phyloP scores from a whole-genome alignment of 345 rosid species.

The Psidium friedrichsthalianum region DNA sequence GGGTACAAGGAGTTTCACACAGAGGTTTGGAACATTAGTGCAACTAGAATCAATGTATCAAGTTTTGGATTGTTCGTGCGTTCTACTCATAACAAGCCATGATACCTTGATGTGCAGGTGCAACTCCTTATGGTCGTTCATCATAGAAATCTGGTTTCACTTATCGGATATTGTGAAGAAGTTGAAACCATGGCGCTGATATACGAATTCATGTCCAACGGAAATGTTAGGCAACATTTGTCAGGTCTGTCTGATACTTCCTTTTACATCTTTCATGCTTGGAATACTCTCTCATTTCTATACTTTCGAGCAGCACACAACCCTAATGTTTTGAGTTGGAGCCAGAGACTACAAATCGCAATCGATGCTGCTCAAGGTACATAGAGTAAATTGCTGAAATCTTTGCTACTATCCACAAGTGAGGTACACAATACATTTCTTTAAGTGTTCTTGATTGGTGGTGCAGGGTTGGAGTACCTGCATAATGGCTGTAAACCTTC shows the following conservation, averaged over 20 bases:
- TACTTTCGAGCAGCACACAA: too few species aligned
- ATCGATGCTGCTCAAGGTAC: too few species aligned
- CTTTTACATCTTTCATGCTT: not conserved
- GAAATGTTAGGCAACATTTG: conserved; percentile 11
- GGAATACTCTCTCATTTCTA: too few species aligned
- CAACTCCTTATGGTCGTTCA: conserved; percentile 19
- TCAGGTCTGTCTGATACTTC: conserved; percentile 5
- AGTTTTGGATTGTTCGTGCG: not conserved
- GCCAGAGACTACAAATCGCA: too few species aligned
- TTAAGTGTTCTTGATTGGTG: too few species aligned
- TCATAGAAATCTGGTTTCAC: conserved; percentile 18
- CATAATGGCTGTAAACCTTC: too few species aligned
- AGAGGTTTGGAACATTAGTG: conserved; percentile 6
- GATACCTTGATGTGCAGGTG: conserved; percentile 2
- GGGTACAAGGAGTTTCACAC: conserved; percentile 20
- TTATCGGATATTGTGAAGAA: conserved; percentile 25
- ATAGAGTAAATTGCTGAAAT: too few species aligned
- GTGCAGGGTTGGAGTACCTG: too few species aligned
- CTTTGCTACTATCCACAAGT: too few species aligned
- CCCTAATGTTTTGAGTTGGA: too few species aligned
- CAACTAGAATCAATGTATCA: not conserved
- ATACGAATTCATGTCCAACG: conserved; percentile 28
- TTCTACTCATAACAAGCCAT: not conserved
- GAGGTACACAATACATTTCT: too few species aligned
- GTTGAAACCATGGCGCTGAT: conserved; percentile 10